Evolutionary conservation across 2,329 filamentous ascomycete species (phyloP).

Genomic region (Polytolypa hystricis): DNA sequence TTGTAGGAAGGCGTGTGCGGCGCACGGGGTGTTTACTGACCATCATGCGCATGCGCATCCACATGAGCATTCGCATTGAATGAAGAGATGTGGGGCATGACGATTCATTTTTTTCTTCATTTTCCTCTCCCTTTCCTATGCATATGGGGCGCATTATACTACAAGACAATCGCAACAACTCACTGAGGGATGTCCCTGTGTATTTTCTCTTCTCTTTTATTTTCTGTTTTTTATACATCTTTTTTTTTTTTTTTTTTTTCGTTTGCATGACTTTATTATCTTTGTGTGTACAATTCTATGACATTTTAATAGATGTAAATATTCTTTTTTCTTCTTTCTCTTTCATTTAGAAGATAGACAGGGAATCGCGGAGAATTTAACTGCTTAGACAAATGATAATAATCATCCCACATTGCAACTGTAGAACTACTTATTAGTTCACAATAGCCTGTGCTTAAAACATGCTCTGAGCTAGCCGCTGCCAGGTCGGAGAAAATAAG

Average conservation of each 20-base stretch:
- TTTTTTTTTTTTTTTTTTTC: neutral
- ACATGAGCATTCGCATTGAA: neutral
- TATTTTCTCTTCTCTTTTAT: neutral
- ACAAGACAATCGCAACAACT: neutral
- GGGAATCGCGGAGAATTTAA: no score
- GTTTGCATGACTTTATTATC: neutral
- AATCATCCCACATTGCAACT: no score
- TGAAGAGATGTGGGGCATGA: no score
- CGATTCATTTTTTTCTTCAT: neutral
- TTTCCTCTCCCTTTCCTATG: neutral
- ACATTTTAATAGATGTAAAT: neutral
- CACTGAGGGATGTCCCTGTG: neutral
- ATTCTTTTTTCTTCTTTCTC: neutral
- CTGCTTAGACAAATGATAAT: no score
- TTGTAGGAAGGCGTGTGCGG: constrained; percentile 44
- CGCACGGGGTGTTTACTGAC: constrained; percentile 12
- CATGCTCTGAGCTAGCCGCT: no score
- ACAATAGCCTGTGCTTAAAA: no score
- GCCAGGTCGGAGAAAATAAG: no score
- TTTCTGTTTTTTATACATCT: neutral
- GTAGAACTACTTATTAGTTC: no score
- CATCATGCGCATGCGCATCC: constrained; percentile 15
- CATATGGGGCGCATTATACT: no score
- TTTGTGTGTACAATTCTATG: neutral
- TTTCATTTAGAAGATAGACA: no score